Percentiles rank a stretch among this genome's conserved stretches.
Conservation (phyloP, 345 rosid genomes). For the Bruguiera sexangula region DNA sequence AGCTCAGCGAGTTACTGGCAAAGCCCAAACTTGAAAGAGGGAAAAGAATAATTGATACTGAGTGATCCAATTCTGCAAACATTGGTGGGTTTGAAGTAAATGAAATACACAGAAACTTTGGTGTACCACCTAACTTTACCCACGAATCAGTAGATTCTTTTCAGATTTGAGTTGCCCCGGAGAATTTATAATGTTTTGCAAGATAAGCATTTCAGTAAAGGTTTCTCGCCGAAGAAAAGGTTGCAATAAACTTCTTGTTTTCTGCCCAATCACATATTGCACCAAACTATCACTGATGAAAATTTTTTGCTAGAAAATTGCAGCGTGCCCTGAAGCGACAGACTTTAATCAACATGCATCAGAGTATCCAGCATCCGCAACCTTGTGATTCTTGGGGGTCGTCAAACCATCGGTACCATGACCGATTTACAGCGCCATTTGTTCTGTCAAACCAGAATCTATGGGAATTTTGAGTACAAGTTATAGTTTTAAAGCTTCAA, state of each 20-base stretch:
- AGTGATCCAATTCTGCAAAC: neutral
- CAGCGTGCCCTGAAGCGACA: slow-evolving; percentile 9
- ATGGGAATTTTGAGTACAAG: neutral
- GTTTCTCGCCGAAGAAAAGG: slow-evolving; percentile 13
- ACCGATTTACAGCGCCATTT: slow-evolving; percentile 48
- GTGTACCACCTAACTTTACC: slow-evolving; percentile 24
- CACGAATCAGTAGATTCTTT: neutral
- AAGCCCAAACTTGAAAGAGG: slow-evolving; percentile 48
- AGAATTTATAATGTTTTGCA: slow-evolving; percentile 19
- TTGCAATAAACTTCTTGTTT: slow-evolving; percentile 6
- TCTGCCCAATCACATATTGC: slow-evolving; percentile 25
- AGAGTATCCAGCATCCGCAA: slow-evolving; percentile 73
- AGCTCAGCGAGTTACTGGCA: slow-evolving; percentile 77
- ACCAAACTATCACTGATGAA: neutral
- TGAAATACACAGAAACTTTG: slow-evolving; percentile 12
- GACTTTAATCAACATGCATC: slow-evolving; percentile 22
- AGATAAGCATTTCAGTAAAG: slow-evolving; percentile 24
- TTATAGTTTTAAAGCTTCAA: neutral
- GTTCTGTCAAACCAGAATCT: slow-evolving; percentile 46
- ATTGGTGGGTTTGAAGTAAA: slow-evolving; percentile 4
- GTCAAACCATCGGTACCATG: slow-evolving; percentile 91
- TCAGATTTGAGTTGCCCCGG: neutral
- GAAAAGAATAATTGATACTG: too few relatives aligned
- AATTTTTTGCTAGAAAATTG: neutral
- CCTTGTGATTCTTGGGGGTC: slow-evolving; percentile 55